Evolutionary conservation across 495 filamentous ascomycete species (phyloP), one percentile per base, ranked within the genome.

Genomic region (Daldinia childiae): DNA sequence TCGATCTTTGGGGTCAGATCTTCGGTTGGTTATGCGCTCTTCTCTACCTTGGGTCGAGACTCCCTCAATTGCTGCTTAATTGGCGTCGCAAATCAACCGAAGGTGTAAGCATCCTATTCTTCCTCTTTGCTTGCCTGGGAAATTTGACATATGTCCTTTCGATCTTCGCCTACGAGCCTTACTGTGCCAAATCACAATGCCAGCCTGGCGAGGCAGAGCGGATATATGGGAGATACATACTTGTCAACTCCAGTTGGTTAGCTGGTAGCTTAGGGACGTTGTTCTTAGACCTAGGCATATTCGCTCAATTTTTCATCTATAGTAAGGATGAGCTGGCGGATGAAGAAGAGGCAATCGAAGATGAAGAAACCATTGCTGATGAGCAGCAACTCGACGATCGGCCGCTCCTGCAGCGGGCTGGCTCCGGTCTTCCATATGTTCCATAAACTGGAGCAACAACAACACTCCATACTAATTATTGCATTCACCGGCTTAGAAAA

Each of bases 41-140:
- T 2, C 84, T 98, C 15, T 99, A 99, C 74, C 90, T 98, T 14
- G 93, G 92, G 21, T 93, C 90, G 0, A 89, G 95, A 6, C 75
- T 98, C 9, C 95, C 95, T 0, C 95, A 99, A 79, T 83, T 99
- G 7, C 81, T 97, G 4, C 87, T 98, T 32, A 99, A 99, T 76
- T 95, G 90, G 79, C 86, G 90, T 1, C 89, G 95, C 41, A 97
- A 95, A 79, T 91, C 88, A 30, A 97, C 94, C 1, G 94, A 97
- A 32, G 95, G 95, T 2, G 89, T 99, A 5, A 93, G 91, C 19
- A 84, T 97, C 72, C 83, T 99, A 0, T 99, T 99, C 82, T 99
- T 99, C 82, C 82, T 98, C 17, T 99, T 99, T 76, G 95, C 95
- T 7, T 97, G 94, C 77, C 86, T 98, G 21, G 95, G 95, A 3